Percentiles rank a stretch among this genome's conserved stretches.
Evolutionary conservation across 495 filamentous ascomycete genomes (phyloP).

Genomic region (Astrocystis sublimbata): DNA sequence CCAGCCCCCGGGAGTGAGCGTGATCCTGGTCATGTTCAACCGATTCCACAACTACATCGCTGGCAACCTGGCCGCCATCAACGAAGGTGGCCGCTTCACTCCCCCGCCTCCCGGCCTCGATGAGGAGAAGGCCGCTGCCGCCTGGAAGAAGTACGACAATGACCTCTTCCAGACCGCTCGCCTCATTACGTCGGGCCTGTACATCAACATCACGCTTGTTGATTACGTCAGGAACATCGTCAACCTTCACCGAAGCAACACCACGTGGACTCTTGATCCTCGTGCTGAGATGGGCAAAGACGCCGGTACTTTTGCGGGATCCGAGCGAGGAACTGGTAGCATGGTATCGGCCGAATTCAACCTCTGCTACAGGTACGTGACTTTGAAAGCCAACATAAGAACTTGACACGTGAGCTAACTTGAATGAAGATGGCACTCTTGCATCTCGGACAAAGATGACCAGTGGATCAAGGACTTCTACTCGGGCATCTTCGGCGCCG

Average conservation of each 20-base stretch:
- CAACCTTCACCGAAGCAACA: slow-evolving; percentile 70
- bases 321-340: slow-evolving; percentile 66
- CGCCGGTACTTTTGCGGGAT: slow-evolving; percentile 40
- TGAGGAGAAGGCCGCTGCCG: slow-evolving; percentile 53
- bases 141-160: slow-evolving; percentile 70
- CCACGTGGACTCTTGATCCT: slow-evolving; percentile 78
- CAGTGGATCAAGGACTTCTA: slow-evolving; percentile 72
- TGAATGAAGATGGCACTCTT: slow-evolving; percentile 65
- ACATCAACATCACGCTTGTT: slow-evolving; percentile 75
- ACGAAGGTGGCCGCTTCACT: slow-evolving; percentile 69
- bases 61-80: slow-evolving; percentile 60
- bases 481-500: slow-evolving; percentile 54
- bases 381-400: neutral
- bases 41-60: slow-evolving; percentile 81
- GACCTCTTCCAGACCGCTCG: slow-evolving; percentile 81
- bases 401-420: slow-evolving; percentile 18
- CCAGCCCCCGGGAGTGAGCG: slow-evolving; percentile 82
- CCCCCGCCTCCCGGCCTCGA: slow-evolving; percentile 48
- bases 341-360: slow-evolving; percentile 74
- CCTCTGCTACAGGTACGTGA: slow-evolving; percentile 37
- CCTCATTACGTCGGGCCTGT: slow-evolving; percentile 74
- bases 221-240: slow-evolving; percentile 83
- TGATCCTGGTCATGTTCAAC: slow-evolving; percentile 68
- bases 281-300: slow-evolving; percentile 57
- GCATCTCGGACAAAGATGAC: slow-evolving; percentile 70